A percentile compares a stretch with the other conserved stretches of the same genome.
phyloP scores from a whole-genome alignment of 345 rosid genomes.

The Rhizophora apiculata region DNA sequence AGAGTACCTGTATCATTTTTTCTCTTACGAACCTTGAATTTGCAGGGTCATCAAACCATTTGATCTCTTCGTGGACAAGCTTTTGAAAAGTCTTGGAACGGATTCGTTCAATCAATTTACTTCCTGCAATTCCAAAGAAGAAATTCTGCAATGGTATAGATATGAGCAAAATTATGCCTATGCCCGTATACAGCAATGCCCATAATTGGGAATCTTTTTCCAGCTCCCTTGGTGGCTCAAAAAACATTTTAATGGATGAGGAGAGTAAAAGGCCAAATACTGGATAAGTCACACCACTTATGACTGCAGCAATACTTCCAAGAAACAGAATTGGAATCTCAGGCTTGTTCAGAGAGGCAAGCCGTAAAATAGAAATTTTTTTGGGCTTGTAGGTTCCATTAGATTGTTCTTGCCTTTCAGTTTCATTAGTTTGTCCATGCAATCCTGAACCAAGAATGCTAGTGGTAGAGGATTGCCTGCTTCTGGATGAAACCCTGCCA shows the following conservation, averaged over 20 bases:
- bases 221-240: conserved; percentile 37
- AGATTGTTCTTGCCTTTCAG: conserved; percentile 14
- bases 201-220: conserved; percentile 52
- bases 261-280: conserved; percentile 75
- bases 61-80: conserved; percentile 75
- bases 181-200: conserved; percentile 45
- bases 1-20: not conserved
- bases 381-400: conserved; percentile 24
- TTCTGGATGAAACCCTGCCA: conserved; percentile 43
- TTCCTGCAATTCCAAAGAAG: conserved; percentile 77
- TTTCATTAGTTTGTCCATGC: conserved; percentile 29
- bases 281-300: conserved; percentile 65
- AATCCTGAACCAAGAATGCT: conserved; percentile 21
- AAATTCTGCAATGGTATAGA: conserved; percentile 60
- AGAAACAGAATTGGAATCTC: conserved; percentile 53
- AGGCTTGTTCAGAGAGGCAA: conserved; percentile 70
- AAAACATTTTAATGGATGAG: conserved; percentile 62
- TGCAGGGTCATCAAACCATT: conserved; percentile 80
- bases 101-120: conserved; percentile 66
- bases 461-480: conserved; percentile 38
- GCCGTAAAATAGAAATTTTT: conserved; percentile 51
- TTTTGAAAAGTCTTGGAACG: conserved; percentile 67
- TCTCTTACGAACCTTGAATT: conserved; percentile 52
- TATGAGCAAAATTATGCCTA: conserved; percentile 35
- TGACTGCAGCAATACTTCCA: conserved; percentile 57